Conservation (phyloP, 1,284 basidiomycete genomes). For the Cryptococcus sp. region DNA sequence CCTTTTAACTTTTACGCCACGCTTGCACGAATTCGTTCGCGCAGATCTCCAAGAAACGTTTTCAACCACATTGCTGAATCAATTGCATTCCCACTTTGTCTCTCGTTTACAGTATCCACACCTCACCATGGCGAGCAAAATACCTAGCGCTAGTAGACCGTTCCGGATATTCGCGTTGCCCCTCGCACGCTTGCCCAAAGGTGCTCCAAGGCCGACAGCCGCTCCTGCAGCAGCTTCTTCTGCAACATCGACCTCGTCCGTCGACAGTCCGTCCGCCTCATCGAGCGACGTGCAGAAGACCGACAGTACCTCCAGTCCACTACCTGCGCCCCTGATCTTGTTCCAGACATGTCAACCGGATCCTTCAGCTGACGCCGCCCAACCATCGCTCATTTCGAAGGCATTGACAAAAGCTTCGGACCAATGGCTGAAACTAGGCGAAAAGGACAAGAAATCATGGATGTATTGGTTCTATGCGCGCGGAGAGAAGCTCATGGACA, state of each 20-base stretch:
- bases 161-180: constrained; percentile 24
- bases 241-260: not conserved
- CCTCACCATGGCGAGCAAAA: constrained; percentile 12
- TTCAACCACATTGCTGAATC: not conserved
- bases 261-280: not conserved
- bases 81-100: not conserved
- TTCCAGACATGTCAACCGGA: constrained; percentile 25
- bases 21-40: too few species aligned
- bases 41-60: too few species aligned
- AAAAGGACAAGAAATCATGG: constrained; percentile 41
- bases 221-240: constrained; percentile 4
- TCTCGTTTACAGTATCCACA: not conserved
- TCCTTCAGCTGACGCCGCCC: constrained; percentile 5
- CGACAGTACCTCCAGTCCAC: not conserved
- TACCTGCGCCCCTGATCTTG: constrained; percentile 7
- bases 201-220: not conserved
- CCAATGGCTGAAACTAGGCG: constrained; percentile 47
- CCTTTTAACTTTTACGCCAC: too few species aligned
- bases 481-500: constrained; percentile 53
- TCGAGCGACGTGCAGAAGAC: not conserved
- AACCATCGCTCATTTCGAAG: constrained; percentile 5
- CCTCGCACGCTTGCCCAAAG: constrained; percentile 15
- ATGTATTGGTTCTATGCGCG: constrained; percentile 49
- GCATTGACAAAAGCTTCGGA: constrained; percentile 41
- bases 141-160: constrained; percentile 2